A percentile compares a stretch with the other conserved stretches of the same genome.
These are phyloP conservation scores for Chaetomium globosum DNA, from an alignment of 2,329 filamentous ascomycete genomes.

Conservation along the genomic window DNA sequence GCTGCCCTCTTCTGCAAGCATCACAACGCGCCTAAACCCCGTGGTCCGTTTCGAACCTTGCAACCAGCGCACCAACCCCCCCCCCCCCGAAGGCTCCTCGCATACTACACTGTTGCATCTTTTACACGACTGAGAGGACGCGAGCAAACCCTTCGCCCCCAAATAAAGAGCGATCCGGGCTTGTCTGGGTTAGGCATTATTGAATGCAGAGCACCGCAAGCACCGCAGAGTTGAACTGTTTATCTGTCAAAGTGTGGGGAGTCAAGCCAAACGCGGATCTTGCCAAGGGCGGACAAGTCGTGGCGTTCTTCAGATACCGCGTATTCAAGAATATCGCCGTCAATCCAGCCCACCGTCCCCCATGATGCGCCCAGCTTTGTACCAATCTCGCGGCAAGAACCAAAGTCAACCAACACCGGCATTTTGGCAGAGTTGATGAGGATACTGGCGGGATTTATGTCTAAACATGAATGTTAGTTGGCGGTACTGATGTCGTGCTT, in stretches of 20 bases:
- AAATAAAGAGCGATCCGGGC: no score
- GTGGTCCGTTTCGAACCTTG: no score
- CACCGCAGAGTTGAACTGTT: not conserved
- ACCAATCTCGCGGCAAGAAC: not conserved
- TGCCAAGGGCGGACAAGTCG: not conserved
- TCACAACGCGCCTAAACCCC: no score
- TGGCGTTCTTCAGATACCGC: not conserved
- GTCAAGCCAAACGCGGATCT: not conserved
- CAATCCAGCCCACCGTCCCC: not conserved
- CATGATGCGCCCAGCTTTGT: not conserved
- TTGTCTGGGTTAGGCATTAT: no score
- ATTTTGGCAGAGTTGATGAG: not conserved
- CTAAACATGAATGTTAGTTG: not conserved
- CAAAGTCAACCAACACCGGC: constrained; percentile 1
- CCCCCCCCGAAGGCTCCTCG: no score
- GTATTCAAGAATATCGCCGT: not conserved
- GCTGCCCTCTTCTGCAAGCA: no score
- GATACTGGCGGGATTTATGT: not conserved
- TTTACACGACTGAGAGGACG: no score
- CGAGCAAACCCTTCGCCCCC: no score
- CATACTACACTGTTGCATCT: no score
- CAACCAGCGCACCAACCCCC: no score
- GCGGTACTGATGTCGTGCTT: not conserved
- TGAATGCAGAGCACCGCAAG: not conserved
- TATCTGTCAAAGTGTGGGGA: not conserved